These are phyloP conservation scores for Leptographium galeiforme DNA, from an alignment of 2,329 filamentous ascomycete species.

Conservation along the genomic window DNA sequence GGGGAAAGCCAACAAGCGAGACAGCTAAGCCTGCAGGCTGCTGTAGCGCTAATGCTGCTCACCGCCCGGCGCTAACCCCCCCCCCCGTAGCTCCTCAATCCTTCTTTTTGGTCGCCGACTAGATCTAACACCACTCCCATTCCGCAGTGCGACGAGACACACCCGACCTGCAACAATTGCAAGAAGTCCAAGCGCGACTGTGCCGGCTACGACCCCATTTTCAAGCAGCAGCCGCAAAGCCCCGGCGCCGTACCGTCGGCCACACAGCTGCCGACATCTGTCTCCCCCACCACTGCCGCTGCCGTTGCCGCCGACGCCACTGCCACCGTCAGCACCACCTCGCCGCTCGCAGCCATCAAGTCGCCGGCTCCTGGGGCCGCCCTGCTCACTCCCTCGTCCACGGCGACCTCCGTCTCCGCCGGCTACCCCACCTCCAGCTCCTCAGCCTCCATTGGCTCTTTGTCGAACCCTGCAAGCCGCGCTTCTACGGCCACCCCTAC, in stretches of 20 bases:
- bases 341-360: constrained; percentile 1
- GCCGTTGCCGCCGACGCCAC: not conserved
- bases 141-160: constrained; percentile 80
- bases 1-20: not conserved
- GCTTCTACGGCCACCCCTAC: not conserved
- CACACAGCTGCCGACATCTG: not conserved
- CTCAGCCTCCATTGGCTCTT: no score
- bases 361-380: not conserved
- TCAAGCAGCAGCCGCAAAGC: constrained; percentile 50
- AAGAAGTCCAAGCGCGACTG: constrained; percentile 82
- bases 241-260: constrained; percentile 3
- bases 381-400: constrained; percentile 16
- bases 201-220: constrained; percentile 75
- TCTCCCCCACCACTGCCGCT: not conserved
- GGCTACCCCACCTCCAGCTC: not conserved
- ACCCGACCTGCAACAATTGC: constrained; percentile 84
- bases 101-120: not conserved
- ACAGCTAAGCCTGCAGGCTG: not conserved
- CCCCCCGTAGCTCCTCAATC: not conserved
- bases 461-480: not conserved
- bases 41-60: not conserved
- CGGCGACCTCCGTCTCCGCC: constrained; percentile 13
- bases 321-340: not conserved
- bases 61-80: not conserved
- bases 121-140: not conserved